phyloP scores from a whole-genome alignment of 345 rosid genomes.

The Anastatica hierochuntica region DNA sequence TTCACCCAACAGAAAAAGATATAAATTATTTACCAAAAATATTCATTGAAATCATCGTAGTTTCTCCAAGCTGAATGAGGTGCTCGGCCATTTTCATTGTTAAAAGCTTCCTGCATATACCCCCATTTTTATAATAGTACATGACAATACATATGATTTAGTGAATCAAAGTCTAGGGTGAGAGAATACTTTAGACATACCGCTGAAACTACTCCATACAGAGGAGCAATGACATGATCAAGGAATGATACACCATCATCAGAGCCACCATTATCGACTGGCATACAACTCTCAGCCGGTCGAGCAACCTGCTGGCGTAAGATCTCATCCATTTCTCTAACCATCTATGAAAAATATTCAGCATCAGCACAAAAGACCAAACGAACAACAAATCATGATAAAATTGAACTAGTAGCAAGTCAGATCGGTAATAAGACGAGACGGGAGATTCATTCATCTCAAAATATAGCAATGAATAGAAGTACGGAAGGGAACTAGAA shows the following conservation, averaged over 20 bases:
- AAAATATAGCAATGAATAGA: neutral
- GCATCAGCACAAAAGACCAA: slow-evolving; percentile 1
- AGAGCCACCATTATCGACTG: slow-evolving; percentile 48
- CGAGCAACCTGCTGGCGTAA: slow-evolving; percentile 63
- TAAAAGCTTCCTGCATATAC: slow-evolving; percentile 66
- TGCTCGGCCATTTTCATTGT: slow-evolving; percentile 84
- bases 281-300: slow-evolving; percentile 72
- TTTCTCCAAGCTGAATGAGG: slow-evolving; percentile 99
- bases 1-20: neutral
- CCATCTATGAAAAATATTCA: slow-evolving; percentile 51
- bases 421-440: neutral
- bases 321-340: slow-evolving; percentile 83
- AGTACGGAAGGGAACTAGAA: neutral
- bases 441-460: neutral
- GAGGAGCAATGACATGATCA: slow-evolving; percentile 66
- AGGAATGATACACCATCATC: slow-evolving; percentile 68
- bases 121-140: neutral
- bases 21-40: slow-evolving; percentile 54
- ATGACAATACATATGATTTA: neutral
- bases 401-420: neutral
- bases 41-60: slow-evolving; percentile 95
- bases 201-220: slow-evolving; percentile 77
- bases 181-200: slow-evolving; percentile 36
- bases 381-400: neutral
- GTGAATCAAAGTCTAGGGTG: neutral